These are phyloP conservation scores for Epicoccum sorghinum DNA, from an alignment of 2,329 filamentous ascomycete species.

Conservation along the genomic window DNA sequence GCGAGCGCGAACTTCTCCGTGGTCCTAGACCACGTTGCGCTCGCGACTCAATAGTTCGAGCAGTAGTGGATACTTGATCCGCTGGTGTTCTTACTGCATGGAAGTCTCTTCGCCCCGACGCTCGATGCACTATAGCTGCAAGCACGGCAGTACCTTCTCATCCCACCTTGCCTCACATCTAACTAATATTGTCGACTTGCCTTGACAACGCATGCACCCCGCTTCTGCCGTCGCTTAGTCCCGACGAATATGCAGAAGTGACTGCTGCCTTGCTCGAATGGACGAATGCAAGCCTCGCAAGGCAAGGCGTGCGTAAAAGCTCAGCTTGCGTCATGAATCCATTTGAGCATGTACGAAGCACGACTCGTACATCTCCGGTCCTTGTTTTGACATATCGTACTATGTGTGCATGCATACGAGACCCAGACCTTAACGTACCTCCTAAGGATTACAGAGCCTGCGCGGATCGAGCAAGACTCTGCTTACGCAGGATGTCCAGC, in stretches of 20 bases:
- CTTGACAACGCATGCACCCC: constrained; percentile 9
- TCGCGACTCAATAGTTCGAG: background rate
- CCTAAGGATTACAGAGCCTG: background rate
- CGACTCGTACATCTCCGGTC: background rate
- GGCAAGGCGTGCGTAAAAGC: constrained; percentile 4
- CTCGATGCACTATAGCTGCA: constrained; percentile 10
- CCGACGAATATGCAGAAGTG: background rate
- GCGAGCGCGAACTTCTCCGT: constrained; percentile 1
- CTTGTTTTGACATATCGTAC: background rate
- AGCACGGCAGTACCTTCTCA: constrained; percentile 2
- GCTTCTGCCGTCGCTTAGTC: background rate
- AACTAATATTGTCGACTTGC: background rate
- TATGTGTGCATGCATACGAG: background rate
- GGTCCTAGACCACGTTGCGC: background rate
- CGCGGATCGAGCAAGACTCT: constrained; percentile 6
- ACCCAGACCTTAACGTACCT: background rate
- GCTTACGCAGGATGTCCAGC: background rate
- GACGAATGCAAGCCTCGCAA: constrained; percentile 2
- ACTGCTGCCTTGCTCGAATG: constrained; percentile 3
- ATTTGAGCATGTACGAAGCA: background rate
- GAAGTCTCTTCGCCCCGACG: constrained; percentile 3
- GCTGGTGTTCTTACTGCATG: background rate
- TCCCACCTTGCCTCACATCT: background rate
- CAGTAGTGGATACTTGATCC: background rate
- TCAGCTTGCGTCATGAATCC: background rate